Evolutionary conservation across 768 basidiomycete species (phyloP).

Genomic region (Lentinula boryana): DNA sequence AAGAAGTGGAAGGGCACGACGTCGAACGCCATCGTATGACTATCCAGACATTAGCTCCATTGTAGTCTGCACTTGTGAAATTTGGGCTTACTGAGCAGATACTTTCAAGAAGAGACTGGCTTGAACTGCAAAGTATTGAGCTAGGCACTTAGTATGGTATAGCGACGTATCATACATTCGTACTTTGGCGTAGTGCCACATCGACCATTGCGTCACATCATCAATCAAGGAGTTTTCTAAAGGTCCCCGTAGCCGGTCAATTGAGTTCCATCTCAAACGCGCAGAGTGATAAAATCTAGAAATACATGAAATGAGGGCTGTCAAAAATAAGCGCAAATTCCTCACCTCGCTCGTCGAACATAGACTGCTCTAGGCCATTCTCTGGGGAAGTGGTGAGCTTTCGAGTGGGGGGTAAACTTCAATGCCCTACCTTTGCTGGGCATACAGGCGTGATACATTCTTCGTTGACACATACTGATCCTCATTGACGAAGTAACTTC

Average conservation of each 20-base stretch:
- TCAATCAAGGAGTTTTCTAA: constrained; percentile 63
- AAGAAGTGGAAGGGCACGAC: constrained; percentile 54
- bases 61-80: neutral
- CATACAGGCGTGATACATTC: constrained; percentile 61
- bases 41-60: constrained; percentile 16
- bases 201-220: constrained; percentile 67
- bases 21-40: constrained; percentile 66
- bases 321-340: neutral
- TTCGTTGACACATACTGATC: constrained; percentile 56
- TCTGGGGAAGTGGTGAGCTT: neutral
- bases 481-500: constrained; percentile 51
- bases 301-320: neutral
- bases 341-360: constrained; percentile 59
- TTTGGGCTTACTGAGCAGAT: constrained; percentile 40
- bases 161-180: constrained; percentile 27
- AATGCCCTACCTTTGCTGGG: constrained; percentile 45
- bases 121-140: constrained; percentile 24
- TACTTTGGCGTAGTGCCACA: constrained; percentile 68
- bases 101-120: constrained; percentile 44
- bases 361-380: constrained; percentile 71
- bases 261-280: constrained; percentile 64
- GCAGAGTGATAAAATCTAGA: constrained; percentile 59
- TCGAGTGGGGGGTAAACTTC: neutral
- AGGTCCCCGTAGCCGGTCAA: constrained; percentile 56
- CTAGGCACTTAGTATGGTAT: neutral